Evolutionary conservation across 1,284 basidiomycete genomes (phyloP), one percentile per base, ranked within the genome.

Genomic region (Trichosporon inkin): DNA sequence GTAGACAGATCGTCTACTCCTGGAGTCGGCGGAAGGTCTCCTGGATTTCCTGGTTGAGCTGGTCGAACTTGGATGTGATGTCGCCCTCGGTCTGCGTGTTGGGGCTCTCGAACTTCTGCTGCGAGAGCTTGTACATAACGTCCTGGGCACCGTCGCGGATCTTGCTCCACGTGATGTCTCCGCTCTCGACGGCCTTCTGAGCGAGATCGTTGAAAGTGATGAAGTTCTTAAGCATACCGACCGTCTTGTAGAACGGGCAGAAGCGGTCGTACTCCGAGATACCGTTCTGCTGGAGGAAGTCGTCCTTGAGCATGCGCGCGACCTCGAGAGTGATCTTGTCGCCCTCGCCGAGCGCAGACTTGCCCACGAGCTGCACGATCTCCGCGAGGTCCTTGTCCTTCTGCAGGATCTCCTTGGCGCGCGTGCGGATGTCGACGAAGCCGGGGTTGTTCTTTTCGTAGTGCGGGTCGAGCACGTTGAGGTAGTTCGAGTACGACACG

Each of bases 281-380:
- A 74, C 96, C 96, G 75, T 99, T 98, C 81, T 99, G 95, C 79
- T 97, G 94, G 74, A 99, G 81, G 82, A 96, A 99, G 80, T 99
- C 96, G 71, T 97, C 91, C 81, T 78, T 99, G 72, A 99, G 85
- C 89, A 99, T 92, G 57, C 90, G 85, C 14, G 95, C 95, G 34
- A 99, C 92, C 74, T 99, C 96, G 41, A 99, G 84, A 8, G 94
- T 99, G 73, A 98, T 94, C 85, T 99, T 99, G 82, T 99, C 96
- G 72, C 84, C 87, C 80, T 99, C 96, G 67, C 96, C 95, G 49
- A 99, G 83, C 32, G 96, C 95, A 71, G 88, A 92, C 84, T 99
- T 99, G 65, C 96, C 96, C 70, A 99, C 96, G 11, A 99, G 84
- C 79, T 99, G 96, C 47, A 99, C 96, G 71, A 99, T 99, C 80